phyloP scores from a whole-genome alignment of 2,329 filamentous ascomycete species.

The Fonsecaea pedrosoi region DNA sequence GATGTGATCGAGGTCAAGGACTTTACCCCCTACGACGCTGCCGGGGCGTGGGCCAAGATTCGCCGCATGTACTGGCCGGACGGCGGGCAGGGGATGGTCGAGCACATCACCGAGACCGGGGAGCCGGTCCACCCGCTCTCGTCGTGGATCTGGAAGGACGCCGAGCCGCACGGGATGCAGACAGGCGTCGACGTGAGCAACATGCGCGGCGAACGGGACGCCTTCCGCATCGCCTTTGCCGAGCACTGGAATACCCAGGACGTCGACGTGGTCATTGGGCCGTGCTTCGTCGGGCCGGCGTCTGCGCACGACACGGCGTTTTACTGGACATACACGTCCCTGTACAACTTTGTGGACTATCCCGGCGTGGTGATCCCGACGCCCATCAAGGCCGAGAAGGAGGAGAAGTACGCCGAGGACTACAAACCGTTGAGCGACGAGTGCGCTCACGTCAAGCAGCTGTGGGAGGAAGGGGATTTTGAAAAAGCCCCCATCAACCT shows the following conservation, averaged over 20 bases:
- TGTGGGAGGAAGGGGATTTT: constrained; percentile 55
- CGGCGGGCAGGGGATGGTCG: constrained; percentile 8
- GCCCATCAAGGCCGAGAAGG: constrained; percentile 41
- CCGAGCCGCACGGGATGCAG: constrained; percentile 23
- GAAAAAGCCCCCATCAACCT: constrained; percentile 59
- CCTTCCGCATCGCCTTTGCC: constrained; percentile 26
- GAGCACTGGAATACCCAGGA: constrained; percentile 28
- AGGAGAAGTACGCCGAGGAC: constrained; percentile 46
- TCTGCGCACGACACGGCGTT: constrained; percentile 60
- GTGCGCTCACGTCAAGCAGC: constrained; percentile 56
- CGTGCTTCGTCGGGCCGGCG: constrained; percentile 63
- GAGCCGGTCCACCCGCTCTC: constrained; percentile 27
- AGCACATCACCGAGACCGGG: constrained; percentile 24
- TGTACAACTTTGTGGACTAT: constrained; percentile 68
- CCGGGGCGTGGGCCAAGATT: constrained; percentile 25
- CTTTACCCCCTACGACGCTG: constrained; percentile 28
- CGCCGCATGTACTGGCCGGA: constrained; percentile 29
- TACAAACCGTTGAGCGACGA: constrained; percentile 41
- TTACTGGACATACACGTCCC: constrained; percentile 69
- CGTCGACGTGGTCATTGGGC: constrained; percentile 66
- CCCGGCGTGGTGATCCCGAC: constrained; percentile 63
- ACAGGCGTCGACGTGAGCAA: constrained; percentile 36
- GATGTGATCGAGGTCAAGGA: constrained; percentile 58
- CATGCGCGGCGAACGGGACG: constrained; percentile 42
- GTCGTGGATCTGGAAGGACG: constrained; percentile 27